Base-by-base conservation (phyloP, 2,329 filamentous ascomycete genomes). In the Corinectria fuckeliana region DNA sequence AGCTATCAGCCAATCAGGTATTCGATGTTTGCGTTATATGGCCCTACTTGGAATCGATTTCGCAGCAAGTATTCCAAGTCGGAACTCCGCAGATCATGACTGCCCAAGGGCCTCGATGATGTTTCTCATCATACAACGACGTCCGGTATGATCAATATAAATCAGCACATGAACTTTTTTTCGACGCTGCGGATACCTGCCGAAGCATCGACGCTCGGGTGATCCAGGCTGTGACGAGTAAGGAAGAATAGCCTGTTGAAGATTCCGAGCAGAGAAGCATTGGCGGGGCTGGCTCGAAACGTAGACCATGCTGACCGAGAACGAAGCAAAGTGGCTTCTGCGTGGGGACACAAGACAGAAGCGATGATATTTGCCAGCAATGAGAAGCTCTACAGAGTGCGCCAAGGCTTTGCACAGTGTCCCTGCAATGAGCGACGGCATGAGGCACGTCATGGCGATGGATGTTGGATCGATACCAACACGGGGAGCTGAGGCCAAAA, bases 301-400 rank as follows among this genome's bases (percentile, higher is more conserved):
- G 39, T 25, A 20, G n/a, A n/a, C n/a, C 23, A 13, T 25, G 39
- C 21, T 21, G 41, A 28, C n/a, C 9, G 23, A 45, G 3, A 28
- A 36, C 10, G 32, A 26, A 50, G 39, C 18, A 57, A 38, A 26
- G 52, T 16, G 21, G 44, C 36, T 42, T 18, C 16, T 49, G 60
- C 51, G 55, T 38, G 48, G 53, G 52, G 53, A 61, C 55, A 52
- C 42, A 55, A 61, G 50, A 23, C 23, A 47, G 41, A 51, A 47
- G 49, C 38, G 42, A 41, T 20, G 16, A 45, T 42, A 21, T 44
- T 44, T 28, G 10, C n/a, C 21, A 25, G 21, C 21, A n/a, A 20
- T 16, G 39, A 42, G n/a, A 23, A 13, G 41, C 41, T 45, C 23
- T 23, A 28, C 23, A 18, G 23, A 28, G 41, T 13, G 3, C 23